phyloP scores from a whole-genome alignment of 2,329 filamentous ascomycete species.

The Clonostachys sp. region DNA sequence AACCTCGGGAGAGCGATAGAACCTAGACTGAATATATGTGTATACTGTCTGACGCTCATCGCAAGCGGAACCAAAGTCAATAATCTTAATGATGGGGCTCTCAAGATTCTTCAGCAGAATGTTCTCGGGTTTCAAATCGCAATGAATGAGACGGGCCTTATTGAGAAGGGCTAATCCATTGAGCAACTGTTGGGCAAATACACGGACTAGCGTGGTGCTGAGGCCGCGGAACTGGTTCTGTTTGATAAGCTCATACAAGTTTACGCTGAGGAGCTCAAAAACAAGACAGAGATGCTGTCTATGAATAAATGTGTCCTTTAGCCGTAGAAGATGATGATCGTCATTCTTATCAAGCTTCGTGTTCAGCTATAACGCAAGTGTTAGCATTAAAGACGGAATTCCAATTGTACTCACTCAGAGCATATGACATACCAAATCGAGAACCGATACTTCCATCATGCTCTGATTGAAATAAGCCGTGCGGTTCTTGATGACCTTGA shows the following conservation, averaged over 20 bases:
- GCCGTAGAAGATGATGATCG: constrained; percentile 87
- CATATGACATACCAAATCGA: constrained; percentile 69
- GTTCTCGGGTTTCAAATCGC: constrained; percentile 96
- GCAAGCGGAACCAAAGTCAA: constrained; percentile 97
- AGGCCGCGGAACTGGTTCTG: constrained; percentile 98
- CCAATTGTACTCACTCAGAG: too few species aligned
- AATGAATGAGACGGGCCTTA: constrained; percentile 95
- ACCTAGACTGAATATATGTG: constrained; percentile 97
- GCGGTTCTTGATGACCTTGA: constrained; percentile 98
- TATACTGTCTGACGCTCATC: constrained; percentile 98
- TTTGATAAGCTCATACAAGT: constrained; percentile 97
- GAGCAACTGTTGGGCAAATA: constrained; percentile 94
- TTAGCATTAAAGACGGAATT: constrained; percentile 7
- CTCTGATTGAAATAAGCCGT: constrained; percentile 99
- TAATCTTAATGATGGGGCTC: constrained; percentile 99
- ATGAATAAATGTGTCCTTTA: constrained; percentile 98
- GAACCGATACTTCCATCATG: constrained; percentile 99
- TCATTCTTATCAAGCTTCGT: constrained; percentile 99
- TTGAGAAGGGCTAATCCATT: constrained; percentile 90
- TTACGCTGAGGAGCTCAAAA: constrained; percentile 94
- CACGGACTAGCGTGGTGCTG: constrained; percentile 92
- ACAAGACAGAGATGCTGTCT: constrained; percentile 94
- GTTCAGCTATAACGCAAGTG: constrained; percentile 57
- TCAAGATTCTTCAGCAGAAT: constrained; percentile 97
- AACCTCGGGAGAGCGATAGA: constrained; percentile 96